phyloP scores from a whole-genome alignment of 1,284 basidiomycete species.

The Apiotrichum siamense region DNA sequence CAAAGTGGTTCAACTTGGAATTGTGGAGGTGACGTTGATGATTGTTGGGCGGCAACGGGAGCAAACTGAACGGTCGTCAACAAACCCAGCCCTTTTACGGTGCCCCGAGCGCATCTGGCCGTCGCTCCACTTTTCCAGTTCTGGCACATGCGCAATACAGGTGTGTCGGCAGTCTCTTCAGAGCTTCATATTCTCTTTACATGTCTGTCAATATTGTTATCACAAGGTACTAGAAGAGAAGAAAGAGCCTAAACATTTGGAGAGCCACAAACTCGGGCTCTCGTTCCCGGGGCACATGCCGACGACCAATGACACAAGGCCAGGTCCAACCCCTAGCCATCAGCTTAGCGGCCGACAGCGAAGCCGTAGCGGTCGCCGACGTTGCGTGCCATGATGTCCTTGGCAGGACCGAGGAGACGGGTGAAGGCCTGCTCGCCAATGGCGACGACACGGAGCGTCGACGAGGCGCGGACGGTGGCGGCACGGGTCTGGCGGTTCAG shows the following conservation, averaged over 20 bases:
- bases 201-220: neutral
- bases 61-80: neutral
- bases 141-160: too few relatives aligned
- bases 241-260: neutral
- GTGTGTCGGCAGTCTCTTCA: neutral
- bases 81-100: neutral
- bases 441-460: constrained; percentile 82
- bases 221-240: constrained; percentile 2
- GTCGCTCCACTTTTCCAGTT: too few relatives aligned
- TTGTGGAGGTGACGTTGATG: neutral
- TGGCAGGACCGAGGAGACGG: constrained; percentile 75
- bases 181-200: neutral
- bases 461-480: constrained; percentile 79
- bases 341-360: neutral
- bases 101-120: too few relatives aligned
- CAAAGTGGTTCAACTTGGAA: too few relatives aligned
- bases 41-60: constrained; percentile 3
- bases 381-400: constrained; percentile 49
- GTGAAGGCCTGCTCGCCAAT: constrained; percentile 92
- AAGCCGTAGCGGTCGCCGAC: constrained; percentile 46
- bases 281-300: too few relatives aligned
- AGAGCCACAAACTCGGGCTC: neutral
- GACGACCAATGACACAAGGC: neutral
- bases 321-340: neutral
- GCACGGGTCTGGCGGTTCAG: constrained; percentile 80